phyloP scores from a whole-genome alignment of 2,329 filamentous ascomycete species.

The Elsinoe perseae region DNA sequence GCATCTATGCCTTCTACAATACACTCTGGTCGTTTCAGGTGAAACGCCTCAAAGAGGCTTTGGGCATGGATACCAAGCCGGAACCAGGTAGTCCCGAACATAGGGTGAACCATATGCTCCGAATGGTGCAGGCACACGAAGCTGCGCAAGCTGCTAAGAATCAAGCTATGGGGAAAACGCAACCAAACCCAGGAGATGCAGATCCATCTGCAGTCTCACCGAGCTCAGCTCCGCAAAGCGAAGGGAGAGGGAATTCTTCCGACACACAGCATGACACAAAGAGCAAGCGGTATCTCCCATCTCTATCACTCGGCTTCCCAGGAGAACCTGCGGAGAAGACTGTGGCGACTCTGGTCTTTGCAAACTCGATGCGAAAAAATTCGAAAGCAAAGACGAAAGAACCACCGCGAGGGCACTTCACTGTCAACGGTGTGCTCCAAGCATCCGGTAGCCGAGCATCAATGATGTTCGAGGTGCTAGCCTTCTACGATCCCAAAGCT shows the following conservation, averaged over 20 bases:
- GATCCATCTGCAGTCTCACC: conserved; percentile 7
- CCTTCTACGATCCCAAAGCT: conserved; percentile 39
- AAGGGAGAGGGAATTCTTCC: conserved; percentile 2
- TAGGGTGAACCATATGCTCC: conserved; percentile 25
- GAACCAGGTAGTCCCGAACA: conserved; percentile 29
- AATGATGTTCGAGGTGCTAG: conserved; percentile 38
- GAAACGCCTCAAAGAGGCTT: conserved; percentile 29
- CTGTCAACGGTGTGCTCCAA: conserved; percentile 40
- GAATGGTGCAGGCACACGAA: conserved; percentile 26
- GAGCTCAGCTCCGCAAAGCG: background rate
- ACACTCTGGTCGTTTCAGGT: conserved; percentile 32
- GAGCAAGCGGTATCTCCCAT: conserved; percentile 9
- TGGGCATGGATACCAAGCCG: conserved; percentile 29
- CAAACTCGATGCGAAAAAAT: conserved; percentile 27
- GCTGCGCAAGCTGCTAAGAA: conserved; percentile 17
- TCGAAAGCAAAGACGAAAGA: conserved; percentile 21
- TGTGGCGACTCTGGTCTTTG: conserved; percentile 11
- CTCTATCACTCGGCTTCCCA: background rate
- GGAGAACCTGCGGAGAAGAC: conserved; percentile 13
- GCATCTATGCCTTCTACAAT: conserved; percentile 29
- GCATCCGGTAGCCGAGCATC: conserved; percentile 36
- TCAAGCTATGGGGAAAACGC: conserved; percentile 16
- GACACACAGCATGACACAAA: background rate
- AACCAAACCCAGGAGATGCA: conserved; percentile 18
- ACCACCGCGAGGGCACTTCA: conserved; percentile 38